These are phyloP conservation scores for Casuarina cunninghamiana DNA, from an alignment of 306 rosid genomes.

Conservation along the genomic window DNA sequence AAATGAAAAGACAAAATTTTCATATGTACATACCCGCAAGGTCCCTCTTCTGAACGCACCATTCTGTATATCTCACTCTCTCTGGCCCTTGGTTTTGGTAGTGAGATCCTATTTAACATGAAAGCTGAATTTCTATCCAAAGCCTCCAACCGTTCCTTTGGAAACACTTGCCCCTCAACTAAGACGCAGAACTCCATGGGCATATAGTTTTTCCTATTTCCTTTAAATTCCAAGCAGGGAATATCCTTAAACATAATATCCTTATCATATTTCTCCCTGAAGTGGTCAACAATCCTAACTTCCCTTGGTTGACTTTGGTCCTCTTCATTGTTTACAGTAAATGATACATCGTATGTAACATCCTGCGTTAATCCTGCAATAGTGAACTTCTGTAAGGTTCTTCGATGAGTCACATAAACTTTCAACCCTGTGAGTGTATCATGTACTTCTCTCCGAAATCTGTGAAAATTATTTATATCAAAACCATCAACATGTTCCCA, in stretches of 20 bases:
- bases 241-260: conserved; percentile 49
- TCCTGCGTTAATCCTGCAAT: conserved; percentile 42
- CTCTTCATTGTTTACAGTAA: conserved; percentile 37
- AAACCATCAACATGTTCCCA: conserved; percentile 36
- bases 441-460: conserved; percentile 37
- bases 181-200: conserved; percentile 80
- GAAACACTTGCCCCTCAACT: conserved; percentile 68
- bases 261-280: conserved; percentile 47
- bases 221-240: conserved; percentile 72
- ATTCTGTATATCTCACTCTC: conserved; percentile 39
- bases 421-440: conserved; percentile 43
- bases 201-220: conserved; percentile 46
- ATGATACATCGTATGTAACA: conserved; percentile 44
- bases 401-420: conserved; percentile 71
- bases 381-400: conserved; percentile 46
- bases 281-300: conserved; percentile 50
- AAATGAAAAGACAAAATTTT: background rate
- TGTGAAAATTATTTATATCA: conserved; percentile 33
- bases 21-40: conserved; percentile 59
- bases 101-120: conserved; percentile 46
- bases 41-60: conserved; percentile 65
- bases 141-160: conserved; percentile 37
- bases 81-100: conserved; percentile 43
- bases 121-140: conserved; percentile 38
- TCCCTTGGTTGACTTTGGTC: conserved; percentile 36